phyloP scores from a whole-genome alignment of 169 alveolate species.

The Eimeria sp. region DNA sequence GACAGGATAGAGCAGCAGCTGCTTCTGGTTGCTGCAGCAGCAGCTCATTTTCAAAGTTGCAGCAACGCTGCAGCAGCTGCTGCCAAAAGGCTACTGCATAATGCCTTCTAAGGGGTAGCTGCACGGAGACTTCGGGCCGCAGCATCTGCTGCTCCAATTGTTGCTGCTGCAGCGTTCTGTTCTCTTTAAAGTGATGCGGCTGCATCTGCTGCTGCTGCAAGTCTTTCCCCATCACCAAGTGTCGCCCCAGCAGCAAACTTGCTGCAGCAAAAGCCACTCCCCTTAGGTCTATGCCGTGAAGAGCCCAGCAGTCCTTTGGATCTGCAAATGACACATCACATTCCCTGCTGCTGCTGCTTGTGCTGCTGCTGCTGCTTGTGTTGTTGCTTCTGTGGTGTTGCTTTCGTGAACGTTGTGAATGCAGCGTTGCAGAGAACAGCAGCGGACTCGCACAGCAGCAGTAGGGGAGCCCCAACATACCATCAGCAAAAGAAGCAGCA shows the following conservation, averaged over 20 bases:
- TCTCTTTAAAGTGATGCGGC: background rate
- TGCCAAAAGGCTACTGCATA: conserved; percentile 10
- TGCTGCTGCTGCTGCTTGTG: background rate
- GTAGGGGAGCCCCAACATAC: too few relatives aligned
- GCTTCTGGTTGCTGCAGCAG: conserved; percentile 33
- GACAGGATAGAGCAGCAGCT: conserved; percentile 35
- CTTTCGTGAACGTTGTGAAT: background rate
- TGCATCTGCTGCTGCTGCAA: conserved; percentile 53
- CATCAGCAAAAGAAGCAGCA: background rate
- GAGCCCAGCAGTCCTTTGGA: background rate
- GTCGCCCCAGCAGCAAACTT: conserved; percentile 42
- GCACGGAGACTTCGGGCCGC: conserved; percentile 37
- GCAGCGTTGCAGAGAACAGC: background rate
- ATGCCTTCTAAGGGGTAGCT: background rate
- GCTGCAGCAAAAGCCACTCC: conserved; percentile 19
- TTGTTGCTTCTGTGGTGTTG: background rate
- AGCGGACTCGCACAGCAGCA: background rate
- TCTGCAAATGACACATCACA: background rate
- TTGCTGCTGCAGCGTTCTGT: conserved; percentile 39
- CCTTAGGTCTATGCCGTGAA: conserved; percentile 31
- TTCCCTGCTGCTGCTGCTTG: background rate
- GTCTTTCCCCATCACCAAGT: background rate
- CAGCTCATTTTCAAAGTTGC: conserved; percentile 41
- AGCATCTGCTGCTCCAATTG: conserved; percentile 8
- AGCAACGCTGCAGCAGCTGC: conserved; percentile 57